Evolutionary conservation across 1,284 basidiomycete species (phyloP).

Genomic region (Moniliophthora roreri): DNA sequence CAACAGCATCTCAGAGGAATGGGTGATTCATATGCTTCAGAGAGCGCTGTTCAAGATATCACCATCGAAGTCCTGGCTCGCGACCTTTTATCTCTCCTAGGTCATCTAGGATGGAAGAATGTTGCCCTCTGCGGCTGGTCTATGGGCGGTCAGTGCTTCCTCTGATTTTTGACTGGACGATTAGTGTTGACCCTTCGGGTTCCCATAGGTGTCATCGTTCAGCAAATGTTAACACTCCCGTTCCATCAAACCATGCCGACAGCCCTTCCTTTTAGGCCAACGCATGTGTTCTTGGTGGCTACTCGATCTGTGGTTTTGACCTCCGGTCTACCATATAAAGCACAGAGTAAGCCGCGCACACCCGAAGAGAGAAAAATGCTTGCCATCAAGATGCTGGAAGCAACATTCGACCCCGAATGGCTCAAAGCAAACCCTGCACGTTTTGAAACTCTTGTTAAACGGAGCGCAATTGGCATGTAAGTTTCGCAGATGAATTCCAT

Average conservation of each 20-base stretch:
- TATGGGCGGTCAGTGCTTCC: slow-evolving; percentile 34
- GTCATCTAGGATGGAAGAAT: slow-evolving; percentile 36
- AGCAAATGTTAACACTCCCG: slow-evolving; percentile 44
- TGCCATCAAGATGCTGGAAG: slow-evolving; percentile 5
- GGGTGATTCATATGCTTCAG: slow-evolving; percentile 36
- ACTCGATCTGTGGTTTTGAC: slow-evolving; percentile 27
- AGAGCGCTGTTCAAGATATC: slow-evolving; percentile 31
- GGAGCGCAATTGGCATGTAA: background rate
- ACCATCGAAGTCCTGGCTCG: slow-evolving; percentile 41
- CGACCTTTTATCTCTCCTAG: slow-evolving; percentile 38
- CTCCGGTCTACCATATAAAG: slow-evolving; percentile 24
- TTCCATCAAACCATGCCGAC: slow-evolving; percentile 31
- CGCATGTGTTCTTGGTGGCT: slow-evolving; percentile 38
- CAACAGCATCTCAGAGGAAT: slow-evolving; percentile 28
- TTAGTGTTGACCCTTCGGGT: background rate
- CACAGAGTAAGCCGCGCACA: background rate
- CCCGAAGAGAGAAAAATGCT: slow-evolving; percentile 9
- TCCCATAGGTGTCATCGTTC: slow-evolving; percentile 34
- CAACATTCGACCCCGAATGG: slow-evolving; percentile 15
- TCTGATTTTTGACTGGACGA: background rate
- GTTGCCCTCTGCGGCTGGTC: slow-evolving; percentile 44
- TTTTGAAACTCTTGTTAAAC: slow-evolving; percentile 8
- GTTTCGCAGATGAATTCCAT: background rate
- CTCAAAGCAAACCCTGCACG: slow-evolving; percentile 5
- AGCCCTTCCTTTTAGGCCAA: slow-evolving; percentile 36